Conservation (phyloP, 2,329 filamentous ascomycete genomes). For the Falciphora oryzae region DNA sequence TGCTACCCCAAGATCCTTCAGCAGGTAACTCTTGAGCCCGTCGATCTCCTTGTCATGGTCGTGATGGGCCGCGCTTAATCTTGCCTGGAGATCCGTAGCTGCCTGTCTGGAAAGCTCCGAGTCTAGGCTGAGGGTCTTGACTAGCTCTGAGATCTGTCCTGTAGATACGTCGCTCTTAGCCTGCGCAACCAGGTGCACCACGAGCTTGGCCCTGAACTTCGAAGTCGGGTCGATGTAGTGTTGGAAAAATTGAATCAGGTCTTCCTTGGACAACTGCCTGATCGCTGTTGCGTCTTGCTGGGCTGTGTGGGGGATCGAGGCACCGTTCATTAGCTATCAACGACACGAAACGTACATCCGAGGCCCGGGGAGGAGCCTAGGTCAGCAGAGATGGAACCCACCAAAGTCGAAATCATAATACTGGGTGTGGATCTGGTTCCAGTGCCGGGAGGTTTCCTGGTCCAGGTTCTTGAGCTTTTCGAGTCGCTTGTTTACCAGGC, state of each 20-base stretch:
- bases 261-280: slow-evolving; percentile 67
- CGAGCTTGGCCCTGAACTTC: slow-evolving; percentile 68
- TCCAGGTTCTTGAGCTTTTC: slow-evolving; percentile 91
- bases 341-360: no score
- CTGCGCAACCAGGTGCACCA: slow-evolving; percentile 78
- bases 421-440: slow-evolving; percentile 78
- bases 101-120: slow-evolving; percentile 25
- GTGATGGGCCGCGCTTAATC: slow-evolving; percentile 29
- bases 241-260: slow-evolving; percentile 75
- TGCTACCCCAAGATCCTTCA: slow-evolving; percentile 37
- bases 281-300: slow-evolving; percentile 73
- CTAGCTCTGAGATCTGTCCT: slow-evolving; percentile 35
- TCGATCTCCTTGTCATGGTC: slow-evolving; percentile 44
- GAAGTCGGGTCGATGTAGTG: slow-evolving; percentile 72
- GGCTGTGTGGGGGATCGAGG: slow-evolving; percentile 35
- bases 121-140: slow-evolving; percentile 30
- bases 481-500: slow-evolving; percentile 76
- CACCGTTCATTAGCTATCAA: neutral
- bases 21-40: slow-evolving; percentile 45
- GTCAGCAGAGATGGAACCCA: slow-evolving; percentile 35
- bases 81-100: slow-evolving; percentile 27
- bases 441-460: slow-evolving; percentile 77
- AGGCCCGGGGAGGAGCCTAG: neutral
- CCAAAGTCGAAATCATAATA: slow-evolving; percentile 86
- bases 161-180: slow-evolving; percentile 40